Evolutionary conservation across 1,284 basidiomycete species (phyloP).

Genomic region (Moniliophthora roreri): DNA sequence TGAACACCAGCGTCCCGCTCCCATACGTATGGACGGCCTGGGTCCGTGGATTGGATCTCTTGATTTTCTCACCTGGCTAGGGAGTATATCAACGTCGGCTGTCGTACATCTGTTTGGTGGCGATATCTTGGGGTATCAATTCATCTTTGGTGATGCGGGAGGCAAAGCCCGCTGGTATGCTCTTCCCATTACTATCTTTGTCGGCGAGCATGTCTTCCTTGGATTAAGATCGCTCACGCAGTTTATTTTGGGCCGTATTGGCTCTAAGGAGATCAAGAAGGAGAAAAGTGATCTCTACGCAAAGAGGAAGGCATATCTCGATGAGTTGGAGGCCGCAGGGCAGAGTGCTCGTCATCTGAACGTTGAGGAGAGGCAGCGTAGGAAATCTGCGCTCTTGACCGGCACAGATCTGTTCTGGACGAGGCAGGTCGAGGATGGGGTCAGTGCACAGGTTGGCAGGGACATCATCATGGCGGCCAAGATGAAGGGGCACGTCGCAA

Average conservation of each 20-base stretch:
- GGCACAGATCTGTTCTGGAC: background rate
- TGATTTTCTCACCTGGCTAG: constrained; percentile 83
- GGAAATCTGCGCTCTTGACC: background rate
- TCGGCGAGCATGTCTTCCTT: background rate
- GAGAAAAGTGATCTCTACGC: background rate
- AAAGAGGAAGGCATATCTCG: background rate
- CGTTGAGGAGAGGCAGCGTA: background rate
- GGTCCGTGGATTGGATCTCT: constrained; percentile 93
- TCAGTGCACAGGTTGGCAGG: background rate
- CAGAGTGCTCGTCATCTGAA: background rate
- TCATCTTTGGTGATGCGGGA: background rate
- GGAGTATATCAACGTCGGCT: constrained; percentile 81
- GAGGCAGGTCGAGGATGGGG: background rate
- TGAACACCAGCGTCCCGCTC: constrained; percentile 88
- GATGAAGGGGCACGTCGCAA: too few relatives aligned
- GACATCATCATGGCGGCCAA: too few relatives aligned
- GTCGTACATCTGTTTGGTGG: constrained; percentile 77
- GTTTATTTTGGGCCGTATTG: background rate
- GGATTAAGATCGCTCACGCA: background rate
- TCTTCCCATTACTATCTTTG: background rate
- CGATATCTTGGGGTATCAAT: background rate
- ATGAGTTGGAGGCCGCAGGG: background rate
- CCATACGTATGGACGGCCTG: constrained; percentile 84
- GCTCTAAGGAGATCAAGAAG: background rate
- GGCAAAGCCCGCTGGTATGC: background rate